phyloP scores from a whole-genome alignment of 148 eudicot genomes.

The Cornus suecica region DNA sequence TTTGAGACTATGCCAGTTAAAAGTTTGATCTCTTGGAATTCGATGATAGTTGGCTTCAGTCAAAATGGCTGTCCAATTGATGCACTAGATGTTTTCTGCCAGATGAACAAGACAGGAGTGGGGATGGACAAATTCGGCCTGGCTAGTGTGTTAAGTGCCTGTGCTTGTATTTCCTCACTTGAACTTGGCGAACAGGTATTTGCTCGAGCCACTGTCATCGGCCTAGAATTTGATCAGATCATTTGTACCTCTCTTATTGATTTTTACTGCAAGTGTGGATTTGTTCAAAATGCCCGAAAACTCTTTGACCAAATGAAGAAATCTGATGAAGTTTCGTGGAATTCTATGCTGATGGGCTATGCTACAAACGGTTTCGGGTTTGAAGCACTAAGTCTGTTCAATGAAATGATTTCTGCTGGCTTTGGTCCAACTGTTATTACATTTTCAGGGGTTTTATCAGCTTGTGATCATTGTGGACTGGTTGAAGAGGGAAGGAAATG shows the following conservation, averaged over 20 bases:
- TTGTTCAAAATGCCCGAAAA: constrained; percentile 49
- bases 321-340: constrained; percentile 71
- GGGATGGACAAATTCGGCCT: constrained; percentile 58
- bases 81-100: constrained; percentile 54
- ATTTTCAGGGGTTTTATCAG: constrained; percentile 77
- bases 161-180: constrained; percentile 66
- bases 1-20: constrained; percentile 54
- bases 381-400: constrained; percentile 61
- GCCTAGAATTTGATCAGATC: constrained; percentile 59
- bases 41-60: constrained; percentile 71
- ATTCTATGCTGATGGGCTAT: constrained; percentile 85
- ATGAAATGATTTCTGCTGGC: constrained; percentile 46
- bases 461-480: constrained; percentile 88
- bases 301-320: constrained; percentile 53
- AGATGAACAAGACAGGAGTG: constrained; percentile 54
- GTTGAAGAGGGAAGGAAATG: constrained; percentile 74
- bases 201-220: constrained; percentile 57
- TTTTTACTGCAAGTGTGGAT: constrained; percentile 87
- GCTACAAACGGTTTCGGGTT: constrained; percentile 78
- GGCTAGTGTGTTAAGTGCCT: constrained; percentile 78
- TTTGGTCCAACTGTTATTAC: constrained; percentile 55
- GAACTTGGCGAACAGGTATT: constrained; percentile 76
- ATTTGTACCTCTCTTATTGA: constrained; percentile 73
- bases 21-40: constrained; percentile 89
- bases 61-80: constrained; percentile 68